Percentiles rank a stretch among this genome's conserved stretches.
These are phyloP conservation scores for Sarocladium kiliense DNA, from an alignment of 2,329 filamentous ascomycete genomes.

Conservation along the genomic window DNA sequence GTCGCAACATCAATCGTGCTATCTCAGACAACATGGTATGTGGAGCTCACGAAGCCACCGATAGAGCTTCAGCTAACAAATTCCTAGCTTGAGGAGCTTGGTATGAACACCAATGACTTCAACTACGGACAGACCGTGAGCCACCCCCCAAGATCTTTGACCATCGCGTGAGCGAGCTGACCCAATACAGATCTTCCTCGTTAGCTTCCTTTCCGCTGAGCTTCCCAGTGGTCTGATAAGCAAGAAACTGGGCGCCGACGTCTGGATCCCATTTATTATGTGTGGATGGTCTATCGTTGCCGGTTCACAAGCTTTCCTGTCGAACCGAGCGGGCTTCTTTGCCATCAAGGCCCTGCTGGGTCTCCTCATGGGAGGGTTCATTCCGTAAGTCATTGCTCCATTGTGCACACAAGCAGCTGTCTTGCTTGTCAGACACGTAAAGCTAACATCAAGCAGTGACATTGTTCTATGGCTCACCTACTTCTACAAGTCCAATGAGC, in stretches of 20 bases:
- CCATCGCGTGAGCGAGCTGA: not conserved
- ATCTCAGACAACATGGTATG: constrained; percentile 33
- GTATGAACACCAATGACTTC: constrained; percentile 39
- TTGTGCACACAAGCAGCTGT: no score
- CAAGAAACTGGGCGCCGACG: constrained; percentile 44
- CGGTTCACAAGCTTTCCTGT: constrained; percentile 31
- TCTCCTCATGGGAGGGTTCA: constrained; percentile 45
- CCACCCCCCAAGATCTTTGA: not conserved
- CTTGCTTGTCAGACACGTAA: no score
- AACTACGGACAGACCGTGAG: constrained; percentile 36
- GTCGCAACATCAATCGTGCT: constrained; percentile 40
- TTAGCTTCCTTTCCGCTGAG: constrained; percentile 41
- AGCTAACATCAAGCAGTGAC: constrained; percentile 15
- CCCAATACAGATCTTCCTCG: constrained; percentile 32
- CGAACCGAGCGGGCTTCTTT: constrained; percentile 31
- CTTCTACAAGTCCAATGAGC: constrained; percentile 68
- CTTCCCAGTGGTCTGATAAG: constrained; percentile 44
- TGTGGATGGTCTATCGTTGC: constrained; percentile 35
- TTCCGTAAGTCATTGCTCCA: constrained; percentile 29
- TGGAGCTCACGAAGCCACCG: constrained; percentile 10
- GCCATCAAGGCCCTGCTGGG: constrained; percentile 38
- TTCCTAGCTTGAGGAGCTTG: constrained; percentile 29
- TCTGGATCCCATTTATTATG: constrained; percentile 38
- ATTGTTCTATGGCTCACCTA: constrained; percentile 66
- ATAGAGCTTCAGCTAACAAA: constrained; percentile 7